Evolutionary conservation across 176 grass and related monocot genomes (phyloP), one percentile per base, ranked within the genome.

Genomic region (Sorghum bicolor): DNA sequence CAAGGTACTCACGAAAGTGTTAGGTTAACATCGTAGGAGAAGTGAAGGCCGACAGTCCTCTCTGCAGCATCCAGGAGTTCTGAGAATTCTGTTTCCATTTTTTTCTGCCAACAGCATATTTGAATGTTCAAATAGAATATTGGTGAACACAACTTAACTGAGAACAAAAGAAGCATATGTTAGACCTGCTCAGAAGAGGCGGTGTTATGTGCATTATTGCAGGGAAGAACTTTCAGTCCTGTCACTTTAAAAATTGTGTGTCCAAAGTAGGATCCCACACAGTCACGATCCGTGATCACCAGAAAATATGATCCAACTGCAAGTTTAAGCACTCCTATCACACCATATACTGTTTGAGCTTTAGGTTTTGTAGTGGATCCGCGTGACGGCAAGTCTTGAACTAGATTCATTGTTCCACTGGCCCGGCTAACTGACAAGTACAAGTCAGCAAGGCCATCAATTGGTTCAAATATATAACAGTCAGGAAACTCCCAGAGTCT

Each of bases 21-120:
- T 89, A 99, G 83, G 88, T 96, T 99, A 28, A 91, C 80, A 78
- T 99, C 96, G 20, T 96, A 96, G 33, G 93, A 99, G 78, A 99
- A 99, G 86, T 94, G 92, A 64, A 99, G 88, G 45, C 96, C 96
- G 37, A 89, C 58, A 44, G 92, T 84, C 83, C 72, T 92, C 83
- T 99, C 87, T 34, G 96, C 90, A 83, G 93, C 87, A 68, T 87
- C 82, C 81, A 99, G 72, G 25, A 99, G 90, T 71, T 86, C 85
- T 11, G 86, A 89, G 75, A 96, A 94, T 68, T 94, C 83, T 65
- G 78, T 73, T 87, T 99, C 93, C 88, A 92, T 84, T 77, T 91
- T 99, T 92, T 94, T 96, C 96, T 99, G 91, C 67, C 72, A 87
- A 92, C 43, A 91, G 62, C n/a, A 70, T 74, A 81, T 37, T 8